Evolutionary conservation across 1,284 basidiomycete species (phyloP).

Genomic region (Cryptococcus wingfieldii): DNA sequence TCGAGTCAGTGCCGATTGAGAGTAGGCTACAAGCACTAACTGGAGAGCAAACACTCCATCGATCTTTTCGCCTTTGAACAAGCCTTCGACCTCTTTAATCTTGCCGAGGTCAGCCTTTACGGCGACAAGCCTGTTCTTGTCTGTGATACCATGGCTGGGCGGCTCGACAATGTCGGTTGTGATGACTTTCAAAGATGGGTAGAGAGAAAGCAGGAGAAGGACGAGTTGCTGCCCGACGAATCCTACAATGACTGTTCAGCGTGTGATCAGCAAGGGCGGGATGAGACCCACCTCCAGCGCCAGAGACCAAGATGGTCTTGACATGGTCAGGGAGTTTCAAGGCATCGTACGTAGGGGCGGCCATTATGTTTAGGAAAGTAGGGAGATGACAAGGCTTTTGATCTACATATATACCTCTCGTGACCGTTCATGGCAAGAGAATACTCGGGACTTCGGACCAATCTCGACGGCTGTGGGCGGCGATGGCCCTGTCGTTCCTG

Average conservation of each 20-base stretch:
- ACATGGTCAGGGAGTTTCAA: conserved; percentile 46
- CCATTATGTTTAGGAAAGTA: conserved; percentile 10
- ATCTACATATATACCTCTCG: too few relatives aligned
- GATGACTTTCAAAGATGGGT: conserved; percentile 54
- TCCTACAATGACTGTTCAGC: conserved; percentile 16
- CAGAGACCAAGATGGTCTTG: conserved; percentile 56
- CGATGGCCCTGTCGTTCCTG: too few relatives aligned
- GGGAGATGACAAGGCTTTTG: too few relatives aligned
- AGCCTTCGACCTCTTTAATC: conserved; percentile 46
- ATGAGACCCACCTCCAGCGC: conserved; percentile 53
- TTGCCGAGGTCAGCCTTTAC: conserved; percentile 57
- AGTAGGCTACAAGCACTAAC: conserved; percentile 21
- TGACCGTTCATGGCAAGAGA: too few relatives aligned
- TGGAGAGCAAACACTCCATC: conserved; percentile 47
- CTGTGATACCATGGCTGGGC: conserved; percentile 47
- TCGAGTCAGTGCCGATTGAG: background rate
- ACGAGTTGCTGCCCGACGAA: conserved; percentile 49
- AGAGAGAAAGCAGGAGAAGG: conserved; percentile 50
- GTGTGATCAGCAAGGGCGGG: background rate
- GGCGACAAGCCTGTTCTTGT: conserved; percentile 39
- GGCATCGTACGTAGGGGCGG: conserved; percentile 38
- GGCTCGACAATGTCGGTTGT: conserved; percentile 58
- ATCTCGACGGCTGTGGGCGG: too few relatives aligned
- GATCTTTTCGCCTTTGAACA: conserved; percentile 48
- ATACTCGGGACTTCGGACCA: too few relatives aligned